A percentile compares a stretch with the other conserved stretches of the same genome.
Conservation (phyloP, 2,329 filamentous ascomycete species). For the Aspergillus viridinutans region DNA sequence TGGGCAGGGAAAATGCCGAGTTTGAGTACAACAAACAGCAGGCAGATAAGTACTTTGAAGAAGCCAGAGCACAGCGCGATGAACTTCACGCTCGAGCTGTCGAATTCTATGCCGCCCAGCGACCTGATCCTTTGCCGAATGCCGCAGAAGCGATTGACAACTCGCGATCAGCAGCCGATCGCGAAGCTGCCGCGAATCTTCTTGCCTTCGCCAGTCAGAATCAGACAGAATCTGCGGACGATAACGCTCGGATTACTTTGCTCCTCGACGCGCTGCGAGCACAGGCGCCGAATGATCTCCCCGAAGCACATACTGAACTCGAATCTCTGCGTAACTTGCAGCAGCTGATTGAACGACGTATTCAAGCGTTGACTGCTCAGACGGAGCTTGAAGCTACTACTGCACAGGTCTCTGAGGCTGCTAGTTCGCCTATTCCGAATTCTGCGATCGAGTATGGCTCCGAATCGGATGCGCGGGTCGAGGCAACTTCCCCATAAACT, state of each 20-base stretch:
- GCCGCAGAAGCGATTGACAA: constrained; percentile 18
- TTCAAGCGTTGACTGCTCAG: constrained; percentile 17
- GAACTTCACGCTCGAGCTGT: constrained; percentile 21
- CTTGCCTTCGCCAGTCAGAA: constrained; percentile 24
- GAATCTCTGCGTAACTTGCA: constrained; percentile 28
- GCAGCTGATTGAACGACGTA: constrained; percentile 28
- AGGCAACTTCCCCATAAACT: not conserved
- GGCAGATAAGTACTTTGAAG: constrained; percentile 20
- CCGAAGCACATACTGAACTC: constrained; percentile 25
- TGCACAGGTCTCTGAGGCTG: not conserved
- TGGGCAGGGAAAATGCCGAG: constrained; percentile 19
- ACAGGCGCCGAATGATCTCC: constrained; percentile 21
- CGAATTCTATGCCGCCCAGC: constrained; percentile 26
- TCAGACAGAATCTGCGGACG: constrained; percentile 5
- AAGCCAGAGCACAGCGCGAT: constrained; percentile 22
- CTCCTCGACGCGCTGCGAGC: constrained; percentile 31
- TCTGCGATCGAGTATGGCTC: not conserved
- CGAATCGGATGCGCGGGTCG: not conserved
- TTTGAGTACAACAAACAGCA: constrained; percentile 15
- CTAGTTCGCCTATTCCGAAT: not conserved
- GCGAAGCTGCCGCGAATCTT: constrained; percentile 31
- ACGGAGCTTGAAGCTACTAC: not conserved
- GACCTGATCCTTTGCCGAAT: constrained; percentile 11
- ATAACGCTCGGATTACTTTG: constrained; percentile 21
- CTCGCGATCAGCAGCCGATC: constrained; percentile 26